Base-by-base conservation (phyloP, 805 yeast genomes). In the Ogataea degrootiae region DNA sequence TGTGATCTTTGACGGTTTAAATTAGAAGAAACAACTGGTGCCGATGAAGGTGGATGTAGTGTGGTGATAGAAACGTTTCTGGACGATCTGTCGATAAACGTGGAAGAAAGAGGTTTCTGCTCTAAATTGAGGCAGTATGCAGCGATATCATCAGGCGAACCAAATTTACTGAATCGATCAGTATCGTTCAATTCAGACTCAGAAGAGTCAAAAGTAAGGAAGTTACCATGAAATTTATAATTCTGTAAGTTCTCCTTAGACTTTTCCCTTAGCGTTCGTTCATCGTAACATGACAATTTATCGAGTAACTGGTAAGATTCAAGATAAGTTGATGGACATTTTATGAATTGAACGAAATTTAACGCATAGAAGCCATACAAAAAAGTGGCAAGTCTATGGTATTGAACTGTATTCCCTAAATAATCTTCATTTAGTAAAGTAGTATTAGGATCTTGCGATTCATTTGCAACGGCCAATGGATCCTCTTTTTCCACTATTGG, bases 361-460 rank as follows among this genome's bases (percentile, higher is more conserved):
- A 71, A 58, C 0, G 87, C 87, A 49, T 72, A 82, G 12, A 82
- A 58, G 0, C 84, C 87, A 52, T 83, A 83, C 1, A 82, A 57
- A 23, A 79, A 61, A 1, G 79, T 72, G 15, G 14, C 19, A 39
- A 39, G n/a, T 8, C 14, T 23, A 7, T 15, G 33, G 9, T 15
- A 39, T n/a, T n/a, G 34, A 23, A 14, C 14, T 23, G 7, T 4
- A 11, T n/a, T 39, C 16, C 29, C 33, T 6, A n/a, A 22, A n/a
- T n/a, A 22, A 15, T 33, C 26, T 39, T 26, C 23, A 21, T 26
- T 8, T 2, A 9, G 31, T 8, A 11, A 37, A 5, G 7, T 19
- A 17, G 39, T 17, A n/a, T 12, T 33, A 14, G 8, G 21, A 22
- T 26, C 39, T 9, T 23, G 16, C 21, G 43, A 41, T 41, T 29